Evolutionary conservation across 306 rosid species (phyloP), one percentile per base, ranked within the genome.

Genomic region (Potentilla sterilis): DNA sequence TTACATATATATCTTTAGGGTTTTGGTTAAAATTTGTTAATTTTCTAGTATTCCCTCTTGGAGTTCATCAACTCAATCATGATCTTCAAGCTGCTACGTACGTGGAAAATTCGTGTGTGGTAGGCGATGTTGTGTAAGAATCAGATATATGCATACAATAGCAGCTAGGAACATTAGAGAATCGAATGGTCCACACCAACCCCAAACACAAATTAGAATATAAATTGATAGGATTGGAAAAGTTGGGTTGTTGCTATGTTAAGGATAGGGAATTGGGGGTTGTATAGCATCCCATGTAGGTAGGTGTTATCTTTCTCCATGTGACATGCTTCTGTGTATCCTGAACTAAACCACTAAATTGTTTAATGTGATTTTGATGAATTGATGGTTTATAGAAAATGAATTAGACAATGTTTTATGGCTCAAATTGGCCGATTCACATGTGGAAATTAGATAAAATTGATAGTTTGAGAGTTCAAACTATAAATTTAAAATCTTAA

Each of bases 281-380:
- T 63, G 69, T 58, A 74, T 74, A 43, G 18, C 69, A 74, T 35
- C 69, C 77, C 69, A 74, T 74, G 77, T 59, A 18, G 69, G 34
- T 59, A 15, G 77, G 57, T 59, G 43, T 74, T 15, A 64, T 43
- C 77, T 59, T 59, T 74, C 44, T 74, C 77, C 77, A 59, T 32
- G 77, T 74, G 77, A 58, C 58, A 59, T 74, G 77, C 28, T 74
- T 74, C 10, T 58, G 19, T 57, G 43, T 22, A 41, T 32, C 77
- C 77, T 55, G 24, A 59, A 71, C 64, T 52, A n/a, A 11, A 71
- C 64, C n/a, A 52, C 35, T 51, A 51, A 37, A 9, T 19, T 15
- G 35, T 51, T 35, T 70, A 49, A 22, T 21, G 38, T 72, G 52
- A 55, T 72, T 59, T 55, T 54, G 32, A n/a, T 54, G 61, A n/a